Evolutionary conservation across 345 rosid genomes (phyloP).

Genomic region (Eutrema yunnanense): DNA sequence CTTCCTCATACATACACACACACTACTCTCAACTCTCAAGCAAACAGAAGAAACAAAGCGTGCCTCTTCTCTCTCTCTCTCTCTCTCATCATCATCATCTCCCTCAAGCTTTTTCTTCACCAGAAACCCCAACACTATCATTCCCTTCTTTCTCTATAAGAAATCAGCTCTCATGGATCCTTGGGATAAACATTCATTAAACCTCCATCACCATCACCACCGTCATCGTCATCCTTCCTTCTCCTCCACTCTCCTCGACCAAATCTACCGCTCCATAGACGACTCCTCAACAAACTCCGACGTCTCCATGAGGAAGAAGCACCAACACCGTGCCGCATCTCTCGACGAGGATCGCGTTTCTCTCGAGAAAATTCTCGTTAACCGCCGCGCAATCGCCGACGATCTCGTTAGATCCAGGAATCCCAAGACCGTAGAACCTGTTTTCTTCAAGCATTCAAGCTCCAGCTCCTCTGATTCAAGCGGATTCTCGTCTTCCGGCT

Average conservation of each 20-base stretch:
- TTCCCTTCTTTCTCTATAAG: conserved; percentile 23
- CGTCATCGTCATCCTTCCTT: conserved; percentile 58
- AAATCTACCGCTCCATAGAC: conserved; percentile 65
- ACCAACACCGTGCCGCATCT: neutral
- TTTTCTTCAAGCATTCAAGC: conserved; percentile 41
- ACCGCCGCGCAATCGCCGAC: conserved; percentile 33
- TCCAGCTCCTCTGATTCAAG: conserved; percentile 82
- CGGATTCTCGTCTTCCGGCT: conserved; percentile 73
- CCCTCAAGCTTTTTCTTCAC: conserved; percentile 10
- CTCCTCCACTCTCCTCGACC: conserved; percentile 70
- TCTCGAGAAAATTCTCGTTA: conserved; percentile 17
- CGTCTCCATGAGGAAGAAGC: conserved; percentile 23
- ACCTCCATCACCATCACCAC: conserved; percentile 24
- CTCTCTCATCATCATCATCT: conserved; percentile 12
- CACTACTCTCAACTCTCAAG: neutral
- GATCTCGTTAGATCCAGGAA: conserved; percentile 26
- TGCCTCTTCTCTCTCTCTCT: conserved; percentile 12
- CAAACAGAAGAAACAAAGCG: neutral
- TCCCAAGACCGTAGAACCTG: neutral
- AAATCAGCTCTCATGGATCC: conserved; percentile 33
- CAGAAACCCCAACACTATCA: conserved; percentile 27
- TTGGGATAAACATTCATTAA: conserved; percentile 22
- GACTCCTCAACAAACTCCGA: conserved; percentile 25
- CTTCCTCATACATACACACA: neutral
- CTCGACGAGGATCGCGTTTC: neutral